These are phyloP conservation scores for Macrocybe gigantea DNA, from an alignment of 768 basidiomycete genomes.

Conservation along the genomic window DNA sequence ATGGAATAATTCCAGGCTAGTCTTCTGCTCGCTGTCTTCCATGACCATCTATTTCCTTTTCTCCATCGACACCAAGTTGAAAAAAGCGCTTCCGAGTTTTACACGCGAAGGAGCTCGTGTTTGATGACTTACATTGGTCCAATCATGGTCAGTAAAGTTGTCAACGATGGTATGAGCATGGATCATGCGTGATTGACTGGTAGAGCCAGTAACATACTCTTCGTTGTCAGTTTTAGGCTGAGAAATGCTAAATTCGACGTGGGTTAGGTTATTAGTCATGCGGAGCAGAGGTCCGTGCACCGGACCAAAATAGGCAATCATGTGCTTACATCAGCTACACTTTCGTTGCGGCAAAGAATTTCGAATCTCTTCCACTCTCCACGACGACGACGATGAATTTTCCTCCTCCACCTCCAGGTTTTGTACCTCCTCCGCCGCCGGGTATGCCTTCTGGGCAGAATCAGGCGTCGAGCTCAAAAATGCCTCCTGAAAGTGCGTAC, in stretches of 20 bases:
- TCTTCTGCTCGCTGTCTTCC: no score
- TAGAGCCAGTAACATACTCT: no score
- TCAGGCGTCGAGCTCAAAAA: conserved; percentile 34
- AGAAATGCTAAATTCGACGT: background rate
- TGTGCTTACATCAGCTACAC: conserved; percentile 36
- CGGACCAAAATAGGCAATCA: conserved; percentile 8
- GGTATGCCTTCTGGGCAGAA: conserved; percentile 40
- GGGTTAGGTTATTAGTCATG: background rate
- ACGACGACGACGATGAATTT: conserved; percentile 40
- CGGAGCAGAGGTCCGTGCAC: conserved; percentile 34
- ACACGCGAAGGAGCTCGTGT: no score
- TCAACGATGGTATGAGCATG: no score
- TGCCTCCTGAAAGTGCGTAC: conserved; percentile 40
- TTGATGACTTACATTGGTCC: no score
- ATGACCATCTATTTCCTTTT: no score
- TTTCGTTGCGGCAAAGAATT: conserved; percentile 30
- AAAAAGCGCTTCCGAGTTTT: no score
- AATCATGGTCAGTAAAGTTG: no score
- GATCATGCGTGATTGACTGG: no score
- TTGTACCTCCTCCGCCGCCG: conserved; percentile 43
- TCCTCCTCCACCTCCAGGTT: conserved; percentile 52
- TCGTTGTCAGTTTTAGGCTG: background rate
- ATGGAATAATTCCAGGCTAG: no score
- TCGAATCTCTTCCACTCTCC: conserved; percentile 11
- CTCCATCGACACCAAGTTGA: no score